Base-by-base conservation (phyloP, 129 eudicot species). In the Heracleum sosnowskyi region DNA sequence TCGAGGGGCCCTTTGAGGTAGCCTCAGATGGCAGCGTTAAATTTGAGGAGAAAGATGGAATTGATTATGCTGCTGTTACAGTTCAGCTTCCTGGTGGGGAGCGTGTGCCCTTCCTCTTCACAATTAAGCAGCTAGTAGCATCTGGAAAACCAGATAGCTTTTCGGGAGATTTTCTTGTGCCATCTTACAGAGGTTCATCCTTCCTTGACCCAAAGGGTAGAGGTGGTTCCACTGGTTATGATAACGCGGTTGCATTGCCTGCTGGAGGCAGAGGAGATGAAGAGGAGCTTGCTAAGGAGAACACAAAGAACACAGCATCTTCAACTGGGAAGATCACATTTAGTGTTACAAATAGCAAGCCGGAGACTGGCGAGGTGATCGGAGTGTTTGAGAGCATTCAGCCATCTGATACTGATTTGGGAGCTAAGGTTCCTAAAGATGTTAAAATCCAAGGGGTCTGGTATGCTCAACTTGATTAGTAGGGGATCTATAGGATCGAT, bases 221-320 rank as follows among this genome's bases (percentile, higher is more conserved):
- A 71, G 98, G 98, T 81, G 98, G 98, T 11, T 93, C 98, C 8
- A 93, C 98, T 17, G 98, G 98, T 18, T 93, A 93, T 75, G 98
- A 93, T 76, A 93, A 90, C 34, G 98, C 98, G 0, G 98, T 93
- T 68, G 98, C 98, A 53, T 73, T 93, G 92, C 98, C 98, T 18
- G 98, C 98, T 11, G 98, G 98, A 62, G 98, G 98, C 18, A 86
- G 98, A 69, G 98, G 98, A 79, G 98, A 93, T n/a, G 98, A 93
- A 71, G 98, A 93, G 87, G 98, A 93, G 84, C 91, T 93, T 13
- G 39, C 31, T 81, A 93, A 93, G 85, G 98, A 93, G 89, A 93
- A 93, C 76, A 80, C 76, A 42, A 93, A 93, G 96, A 93, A 93
- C 71, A 55, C 80, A 7, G 79, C 96, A 10, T 73, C 98, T 41